Evolutionary conservation across 2,329 filamentous ascomycete genomes (phyloP).

Genomic region (Apiospora phragmitis): DNA sequence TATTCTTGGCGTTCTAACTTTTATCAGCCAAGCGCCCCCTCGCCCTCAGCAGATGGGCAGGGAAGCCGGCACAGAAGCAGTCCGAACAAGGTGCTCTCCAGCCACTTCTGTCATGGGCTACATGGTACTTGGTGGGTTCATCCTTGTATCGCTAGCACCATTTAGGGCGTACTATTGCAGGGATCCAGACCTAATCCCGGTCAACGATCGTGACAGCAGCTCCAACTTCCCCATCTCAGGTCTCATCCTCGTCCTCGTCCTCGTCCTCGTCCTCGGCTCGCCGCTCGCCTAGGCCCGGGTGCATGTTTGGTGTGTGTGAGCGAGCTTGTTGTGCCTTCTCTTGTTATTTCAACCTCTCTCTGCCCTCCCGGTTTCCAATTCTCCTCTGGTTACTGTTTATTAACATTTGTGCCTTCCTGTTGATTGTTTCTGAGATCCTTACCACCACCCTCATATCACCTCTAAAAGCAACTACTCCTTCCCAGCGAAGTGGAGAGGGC

Average conservation of each 20-base stretch:
- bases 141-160: background rate
- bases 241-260: conserved; percentile 3
- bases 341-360: background rate
- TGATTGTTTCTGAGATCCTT: conserved; percentile 2
- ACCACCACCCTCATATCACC: background rate
- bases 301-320: background rate
- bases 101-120: conserved; percentile 1
- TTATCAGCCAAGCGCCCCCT: background rate
- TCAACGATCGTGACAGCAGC: background rate
- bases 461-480: background rate
- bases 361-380: background rate
- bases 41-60: background rate
- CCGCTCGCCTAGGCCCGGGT: background rate
- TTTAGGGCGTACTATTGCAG: background rate
- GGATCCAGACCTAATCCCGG: background rate
- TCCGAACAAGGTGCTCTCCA: background rate
- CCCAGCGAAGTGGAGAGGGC: conserved; percentile 1
- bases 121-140: background rate
- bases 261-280: conserved; percentile 1
- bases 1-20: conserved; percentile 4
- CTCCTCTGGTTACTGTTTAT: background rate
- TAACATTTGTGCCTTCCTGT: background rate
- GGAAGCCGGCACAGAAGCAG: background rate
- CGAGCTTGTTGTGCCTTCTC: background rate
- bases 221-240: conserved; percentile 7